These are phyloP conservation scores for Trichoderma oligosporum DNA, from an alignment of 2,329 filamentous ascomycete species.

Conservation along the genomic window DNA sequence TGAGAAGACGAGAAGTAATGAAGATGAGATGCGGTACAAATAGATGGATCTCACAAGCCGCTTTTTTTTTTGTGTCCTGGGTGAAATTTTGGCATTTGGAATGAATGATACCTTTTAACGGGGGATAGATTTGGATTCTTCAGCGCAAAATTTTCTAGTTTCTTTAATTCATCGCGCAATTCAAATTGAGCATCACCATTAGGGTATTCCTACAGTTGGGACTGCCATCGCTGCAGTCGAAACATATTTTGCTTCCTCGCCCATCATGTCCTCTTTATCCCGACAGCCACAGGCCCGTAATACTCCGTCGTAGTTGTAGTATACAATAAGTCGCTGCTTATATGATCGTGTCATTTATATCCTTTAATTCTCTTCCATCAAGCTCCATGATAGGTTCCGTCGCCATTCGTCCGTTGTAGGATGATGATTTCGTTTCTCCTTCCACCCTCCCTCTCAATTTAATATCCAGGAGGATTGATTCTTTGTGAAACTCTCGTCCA, in stretches of 20 bases:
- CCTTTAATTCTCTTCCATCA: neutral
- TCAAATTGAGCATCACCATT: slow-evolving; percentile 15
- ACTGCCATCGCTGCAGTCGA: neutral
- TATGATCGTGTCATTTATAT: neutral
- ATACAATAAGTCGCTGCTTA: slow-evolving; percentile 14
- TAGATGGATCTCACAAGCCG: neutral
- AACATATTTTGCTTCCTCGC: neutral
- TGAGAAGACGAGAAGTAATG: slow-evolving; percentile 44
- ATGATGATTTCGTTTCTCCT: neutral
- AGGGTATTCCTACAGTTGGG: slow-evolving; percentile 26
- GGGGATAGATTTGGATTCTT: slow-evolving; percentile 1
- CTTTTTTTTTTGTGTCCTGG: no score
- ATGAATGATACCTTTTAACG: slow-evolving; percentile 14
- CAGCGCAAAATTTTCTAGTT: slow-evolving; percentile 3
- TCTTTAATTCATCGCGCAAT: slow-evolving; percentile 11
- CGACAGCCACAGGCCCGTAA: neutral
- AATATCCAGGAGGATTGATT: slow-evolving; percentile 92
- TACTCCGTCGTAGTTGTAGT: slow-evolving; percentile 6
- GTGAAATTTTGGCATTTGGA: slow-evolving; percentile 1
- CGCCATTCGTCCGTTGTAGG: slow-evolving; percentile 3
- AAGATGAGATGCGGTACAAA: slow-evolving; percentile 34
- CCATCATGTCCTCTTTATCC: neutral
- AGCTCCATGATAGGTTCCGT: neutral
- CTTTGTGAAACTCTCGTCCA: slow-evolving; percentile 95
- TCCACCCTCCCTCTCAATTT: no score